phyloP scores from a whole-genome alignment of 2,329 filamentous ascomycete genomes.

The Cordyceps cicadae region DNA sequence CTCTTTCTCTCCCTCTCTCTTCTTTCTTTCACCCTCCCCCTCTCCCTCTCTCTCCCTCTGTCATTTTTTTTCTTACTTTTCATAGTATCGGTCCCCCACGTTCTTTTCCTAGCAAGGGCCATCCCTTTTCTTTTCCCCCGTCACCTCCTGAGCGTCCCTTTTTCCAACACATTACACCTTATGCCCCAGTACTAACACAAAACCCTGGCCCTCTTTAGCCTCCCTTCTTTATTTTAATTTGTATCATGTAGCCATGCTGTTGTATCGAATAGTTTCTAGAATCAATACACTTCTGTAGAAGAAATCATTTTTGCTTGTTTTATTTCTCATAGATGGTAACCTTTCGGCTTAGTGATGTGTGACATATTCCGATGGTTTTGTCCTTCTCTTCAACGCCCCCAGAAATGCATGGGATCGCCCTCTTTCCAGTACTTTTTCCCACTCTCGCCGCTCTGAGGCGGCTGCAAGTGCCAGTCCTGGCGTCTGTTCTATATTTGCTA shows the following conservation, averaged over 20 bases:
- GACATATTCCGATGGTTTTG: background rate
- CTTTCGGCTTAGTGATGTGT: background rate
- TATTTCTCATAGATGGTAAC: background rate
- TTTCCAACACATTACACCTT: background rate
- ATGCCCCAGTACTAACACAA: no score
- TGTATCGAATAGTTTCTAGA: background rate
- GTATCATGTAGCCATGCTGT: slow-evolving; percentile 2
- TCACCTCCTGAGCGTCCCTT: background rate
- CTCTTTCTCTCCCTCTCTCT: background rate
- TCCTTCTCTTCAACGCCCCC: background rate
- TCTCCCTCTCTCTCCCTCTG: background rate
- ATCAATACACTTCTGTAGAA: background rate
- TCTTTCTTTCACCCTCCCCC: no score
- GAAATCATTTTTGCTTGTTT: background rate
- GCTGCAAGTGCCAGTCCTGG: slow-evolving; percentile 73
- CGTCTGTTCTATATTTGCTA: slow-evolving; percentile 82
- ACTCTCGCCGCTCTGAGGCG: slow-evolving; percentile 70
- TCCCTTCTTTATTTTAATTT: background rate
- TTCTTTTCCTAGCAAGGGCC: background rate
- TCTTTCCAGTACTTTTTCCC: no score
- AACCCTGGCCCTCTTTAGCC: background rate
- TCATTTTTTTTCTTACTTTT: background rate
- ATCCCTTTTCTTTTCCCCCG: background rate
- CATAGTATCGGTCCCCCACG: background rate
- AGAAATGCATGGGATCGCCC: background rate